phyloP scores from a whole-genome alignment of 208 protist species.

The Wallacemonas sp. region DNA sequence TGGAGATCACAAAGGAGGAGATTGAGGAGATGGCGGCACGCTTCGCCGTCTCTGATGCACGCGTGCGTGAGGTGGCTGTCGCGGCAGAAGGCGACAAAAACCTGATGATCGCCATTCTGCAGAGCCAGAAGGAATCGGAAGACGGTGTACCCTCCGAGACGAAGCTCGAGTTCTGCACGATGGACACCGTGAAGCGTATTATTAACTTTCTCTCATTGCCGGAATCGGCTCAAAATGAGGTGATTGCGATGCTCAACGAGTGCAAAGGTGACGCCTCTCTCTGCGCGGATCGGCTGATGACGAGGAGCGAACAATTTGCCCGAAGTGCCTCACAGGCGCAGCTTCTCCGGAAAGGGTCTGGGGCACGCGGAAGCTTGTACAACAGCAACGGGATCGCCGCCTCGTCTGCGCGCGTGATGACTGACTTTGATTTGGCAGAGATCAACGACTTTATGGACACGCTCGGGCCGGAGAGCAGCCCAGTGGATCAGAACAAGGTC shows the following conservation, averaged over 20 bases:
- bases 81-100: conserved; percentile 57
- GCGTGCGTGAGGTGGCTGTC: conserved; percentile 61
- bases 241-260: conserved; percentile 58
- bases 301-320: conserved; percentile 36
- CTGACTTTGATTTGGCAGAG: conserved; percentile 27
- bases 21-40: conserved; percentile 36
- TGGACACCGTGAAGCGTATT: conserved; percentile 52
- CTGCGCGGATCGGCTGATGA: conserved; percentile 30
- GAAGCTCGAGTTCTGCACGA: conserved; percentile 54
- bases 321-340: conserved; percentile 1
- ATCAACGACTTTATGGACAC: conserved; percentile 27
- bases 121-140: conserved; percentile 39
- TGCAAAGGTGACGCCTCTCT: conserved; percentile 62
- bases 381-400: conserved; percentile 12
- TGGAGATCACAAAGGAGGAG: conserved; percentile 58
- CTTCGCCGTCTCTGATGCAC: conserved; percentile 37
- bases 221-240: conserved; percentile 48
- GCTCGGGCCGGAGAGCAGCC: conserved; percentile 14
- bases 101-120: conserved; percentile 56
- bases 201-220: conserved; percentile 54
- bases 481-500: conserved; percentile 19
- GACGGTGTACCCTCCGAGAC: conserved; percentile 24
- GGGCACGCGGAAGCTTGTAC: neutral
- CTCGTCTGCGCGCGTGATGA: conserved; percentile 21
- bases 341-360: neutral